These are phyloP conservation scores for Pleurotus ostreatus DNA, from an alignment of 768 basidiomycete species.

Conservation along the genomic window DNA sequence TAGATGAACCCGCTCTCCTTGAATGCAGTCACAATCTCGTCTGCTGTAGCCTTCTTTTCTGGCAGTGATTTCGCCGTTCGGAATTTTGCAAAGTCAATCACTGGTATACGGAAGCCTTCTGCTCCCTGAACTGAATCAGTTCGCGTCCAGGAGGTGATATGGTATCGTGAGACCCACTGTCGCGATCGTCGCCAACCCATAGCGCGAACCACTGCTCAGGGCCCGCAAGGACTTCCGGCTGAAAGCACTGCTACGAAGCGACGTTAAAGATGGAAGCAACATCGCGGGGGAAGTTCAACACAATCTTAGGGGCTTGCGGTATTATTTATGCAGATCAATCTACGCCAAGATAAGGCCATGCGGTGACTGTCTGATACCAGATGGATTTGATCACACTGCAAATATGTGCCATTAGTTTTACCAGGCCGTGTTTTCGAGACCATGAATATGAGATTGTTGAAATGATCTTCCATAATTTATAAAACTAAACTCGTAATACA, in stretches of 20 bases:
- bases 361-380: too few relatives aligned
- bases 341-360: too few relatives aligned
- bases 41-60: conserved; percentile 61
- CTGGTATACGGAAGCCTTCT: conserved; percentile 57
- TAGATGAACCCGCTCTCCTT: conserved; percentile 82
- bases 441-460: too few relatives aligned
- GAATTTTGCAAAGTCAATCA: conserved; percentile 76
- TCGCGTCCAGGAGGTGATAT: not conserved
- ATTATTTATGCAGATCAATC: too few relatives aligned
- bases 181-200: not conserved
- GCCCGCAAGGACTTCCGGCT: not conserved
- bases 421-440: too few relatives aligned
- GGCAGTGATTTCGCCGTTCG: conserved; percentile 40
- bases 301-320: too few relatives aligned
- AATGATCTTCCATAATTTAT: too few relatives aligned
- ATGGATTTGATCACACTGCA: too few relatives aligned
- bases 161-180: not conserved
- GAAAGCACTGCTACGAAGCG: not conserved
- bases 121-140: not conserved
- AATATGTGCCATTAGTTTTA: too few relatives aligned
- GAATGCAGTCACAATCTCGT: conserved; percentile 71
- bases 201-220: not conserved
- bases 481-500: too few relatives aligned
- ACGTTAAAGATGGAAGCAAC: too few relatives aligned
- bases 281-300: too few relatives aligned